Evolutionary conservation across 805 yeast genomes (phyloP), one percentile per base, ranked within the genome.

Genomic region (Candida andamanensis): DNA sequence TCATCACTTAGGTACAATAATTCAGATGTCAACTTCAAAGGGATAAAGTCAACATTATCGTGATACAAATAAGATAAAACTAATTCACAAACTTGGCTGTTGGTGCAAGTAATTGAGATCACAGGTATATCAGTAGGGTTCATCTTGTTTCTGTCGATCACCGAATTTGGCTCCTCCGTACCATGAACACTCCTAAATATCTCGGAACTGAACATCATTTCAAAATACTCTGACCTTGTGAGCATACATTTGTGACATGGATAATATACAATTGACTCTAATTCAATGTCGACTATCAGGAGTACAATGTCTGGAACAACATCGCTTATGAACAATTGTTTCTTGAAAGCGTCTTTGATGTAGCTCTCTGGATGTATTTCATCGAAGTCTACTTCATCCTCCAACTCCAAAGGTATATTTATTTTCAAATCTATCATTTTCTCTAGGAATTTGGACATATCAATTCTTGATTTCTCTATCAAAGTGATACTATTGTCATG

Each of bases 231-330:
- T 3, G 83, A 72, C 24, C 87, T 56, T 4, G 68, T 53, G 15
- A 84, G 49, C 29, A 83, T 69, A 1, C 83, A 67, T 25, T 78
- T 62, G 51, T 84, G 84, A 4, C 68, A 76, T 1, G 90, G 89
- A 46, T 75, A 82, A 36, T 63, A 66, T 0, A 52, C 46, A 29
- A 49, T 42, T 1, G 56, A 33, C 9, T 50, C 63, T 4, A 47
- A 24, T 5, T 45, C 50, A 0, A 44, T 35, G 15, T 59, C 60
- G 4, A 54, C 46, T 7, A 66, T 63, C 1, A 64, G 45, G 1
- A 78, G 29, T 1, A 74, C 58, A 0, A 72, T 45, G 52, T 80
- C 85, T 0, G 83, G 74, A 16, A 50, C 35, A 2, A 52, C 42
- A 7, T 46, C 34, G 4, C 45, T 30, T 4, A 40, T 30, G 41